phyloP scores from a whole-genome alignment of 805 yeast genomes.

The Cyberlindnera subsufficiens region DNA sequence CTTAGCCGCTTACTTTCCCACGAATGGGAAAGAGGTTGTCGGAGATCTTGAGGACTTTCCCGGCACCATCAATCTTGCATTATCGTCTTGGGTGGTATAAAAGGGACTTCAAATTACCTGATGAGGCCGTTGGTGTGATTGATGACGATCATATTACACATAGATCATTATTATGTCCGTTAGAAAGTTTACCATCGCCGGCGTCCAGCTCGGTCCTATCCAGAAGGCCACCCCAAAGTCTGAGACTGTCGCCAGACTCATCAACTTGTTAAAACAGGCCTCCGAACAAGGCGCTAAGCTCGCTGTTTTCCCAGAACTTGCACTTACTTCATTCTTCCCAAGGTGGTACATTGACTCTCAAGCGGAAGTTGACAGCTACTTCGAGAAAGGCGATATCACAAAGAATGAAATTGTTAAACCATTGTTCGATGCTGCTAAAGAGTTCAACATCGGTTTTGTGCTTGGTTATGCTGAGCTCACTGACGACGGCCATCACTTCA shows the following conservation, averaged over 20 bases:
- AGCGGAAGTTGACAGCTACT: constrained; percentile 30
- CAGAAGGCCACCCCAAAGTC: constrained; percentile 25
- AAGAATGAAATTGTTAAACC: constrained; percentile 23
- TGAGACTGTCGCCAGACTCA: constrained; percentile 27
- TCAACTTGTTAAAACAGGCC: constrained; percentile 25
- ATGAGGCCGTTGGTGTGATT: not conserved
- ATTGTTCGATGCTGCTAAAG: constrained; percentile 28
- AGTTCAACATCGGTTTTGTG: constrained; percentile 25
- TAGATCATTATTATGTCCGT: constrained; percentile 3
- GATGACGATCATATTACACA: too few species aligned
- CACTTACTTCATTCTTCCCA: constrained; percentile 32
- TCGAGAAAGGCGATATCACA: constrained; percentile 31
- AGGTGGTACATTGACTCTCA: constrained; percentile 29
- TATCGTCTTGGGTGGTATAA: not conserved
- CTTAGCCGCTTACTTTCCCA: too few species aligned
- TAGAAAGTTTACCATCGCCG: constrained; percentile 28
- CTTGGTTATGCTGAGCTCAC: constrained; percentile 35
- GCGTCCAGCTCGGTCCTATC: constrained; percentile 30
- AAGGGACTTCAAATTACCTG: not conserved
- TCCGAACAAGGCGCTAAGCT: constrained; percentile 27
- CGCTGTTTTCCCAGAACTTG: constrained; percentile 33
- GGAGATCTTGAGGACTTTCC: too few species aligned
- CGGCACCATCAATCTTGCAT: too few species aligned
- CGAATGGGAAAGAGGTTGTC: too few species aligned
- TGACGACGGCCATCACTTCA: constrained; percentile 31